Percentiles rank a stretch among this genome's conserved stretches.
Evolutionary conservation across 2,329 filamentous ascomycete genomes (phyloP).

Genomic region (Colletotrichum aenigma): DNA sequence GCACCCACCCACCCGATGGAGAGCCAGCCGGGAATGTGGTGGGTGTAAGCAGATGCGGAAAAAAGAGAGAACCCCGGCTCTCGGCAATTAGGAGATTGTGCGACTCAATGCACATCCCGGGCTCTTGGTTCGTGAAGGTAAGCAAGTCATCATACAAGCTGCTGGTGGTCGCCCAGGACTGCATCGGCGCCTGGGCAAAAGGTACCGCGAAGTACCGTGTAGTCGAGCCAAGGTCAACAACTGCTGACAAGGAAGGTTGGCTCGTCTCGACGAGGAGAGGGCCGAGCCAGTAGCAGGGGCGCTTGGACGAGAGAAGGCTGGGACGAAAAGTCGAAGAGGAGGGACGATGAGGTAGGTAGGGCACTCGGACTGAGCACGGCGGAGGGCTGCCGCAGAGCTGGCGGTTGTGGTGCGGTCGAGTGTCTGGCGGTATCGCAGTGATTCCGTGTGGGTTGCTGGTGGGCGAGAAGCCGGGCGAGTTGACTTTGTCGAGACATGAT

Average conservation of each 20-base stretch:
- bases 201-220: neutral
- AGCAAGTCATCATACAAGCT: neutral
- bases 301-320: constrained; percentile 3
- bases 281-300: constrained; percentile 12
- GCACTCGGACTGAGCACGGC: neutral
- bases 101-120: constrained; percentile 12
- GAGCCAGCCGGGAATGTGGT: neutral
- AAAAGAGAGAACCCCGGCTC: neutral
- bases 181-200: neutral
- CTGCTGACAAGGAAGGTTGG: neutral
- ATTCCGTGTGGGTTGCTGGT: neutral
- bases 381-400: neutral
- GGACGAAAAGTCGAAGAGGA: constrained; percentile 1
- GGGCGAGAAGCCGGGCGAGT: neutral
- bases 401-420: neutral
- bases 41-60: neutral
- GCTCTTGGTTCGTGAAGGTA: neutral
- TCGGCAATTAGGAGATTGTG: constrained; percentile 2
- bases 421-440: neutral
- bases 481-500: constrained; percentile 15
- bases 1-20: neutral
- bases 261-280: constrained; percentile 3
- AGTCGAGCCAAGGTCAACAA: neutral
- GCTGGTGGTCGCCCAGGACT: neutral
- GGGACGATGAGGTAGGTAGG: neutral